These are phyloP conservation scores for Mucor velutinosus DNA, from an alignment of 371 early-diverging fungal species.

Conservation along the genomic window DNA sequence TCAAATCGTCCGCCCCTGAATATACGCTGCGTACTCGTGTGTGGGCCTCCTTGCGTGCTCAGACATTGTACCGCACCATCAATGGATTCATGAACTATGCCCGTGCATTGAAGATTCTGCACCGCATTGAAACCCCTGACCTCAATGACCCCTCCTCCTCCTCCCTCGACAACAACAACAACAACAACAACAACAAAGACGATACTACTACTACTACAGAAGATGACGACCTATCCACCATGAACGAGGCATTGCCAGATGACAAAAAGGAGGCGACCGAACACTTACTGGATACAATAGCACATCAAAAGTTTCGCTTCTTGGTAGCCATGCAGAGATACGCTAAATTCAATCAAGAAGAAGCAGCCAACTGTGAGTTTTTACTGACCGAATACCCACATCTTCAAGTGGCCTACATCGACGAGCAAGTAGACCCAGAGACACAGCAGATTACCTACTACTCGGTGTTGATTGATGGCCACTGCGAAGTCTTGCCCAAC, in stretches of 20 bases:
- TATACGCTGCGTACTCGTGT: slow-evolving; percentile 84
- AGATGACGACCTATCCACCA: slow-evolving; percentile 42
- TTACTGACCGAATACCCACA: slow-evolving; percentile 76
- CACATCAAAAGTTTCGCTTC: slow-evolving; percentile 82
- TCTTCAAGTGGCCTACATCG: slow-evolving; percentile 84
- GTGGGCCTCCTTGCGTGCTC: slow-evolving; percentile 89
- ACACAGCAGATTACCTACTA: slow-evolving; percentile 58
- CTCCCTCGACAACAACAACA: neutral
- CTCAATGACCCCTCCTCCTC: slow-evolving; percentile 36
- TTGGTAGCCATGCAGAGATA: slow-evolving; percentile 91
- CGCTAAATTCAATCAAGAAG: slow-evolving; percentile 76
- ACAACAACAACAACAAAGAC: neutral
- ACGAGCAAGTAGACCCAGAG: slow-evolving; percentile 60
- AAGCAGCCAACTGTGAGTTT: slow-evolving; percentile 80
- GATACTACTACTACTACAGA: neutral
- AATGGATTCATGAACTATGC: slow-evolving; percentile 92
- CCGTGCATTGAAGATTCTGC: slow-evolving; percentile 80
- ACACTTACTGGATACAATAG: slow-evolving; percentile 63
- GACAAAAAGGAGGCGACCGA: slow-evolving; percentile 47
- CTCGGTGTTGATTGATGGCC: slow-evolving; percentile 80
- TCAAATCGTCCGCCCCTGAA: slow-evolving; percentile 84
- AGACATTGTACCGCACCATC: slow-evolving; percentile 88
- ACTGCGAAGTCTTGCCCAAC: slow-evolving; percentile 64
- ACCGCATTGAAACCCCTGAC: slow-evolving; percentile 84
- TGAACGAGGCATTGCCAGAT: slow-evolving; percentile 23